Evolutionary conservation across 2,329 filamentous ascomycete species (phyloP).

Genomic region (Verticillium klebahnii): DNA sequence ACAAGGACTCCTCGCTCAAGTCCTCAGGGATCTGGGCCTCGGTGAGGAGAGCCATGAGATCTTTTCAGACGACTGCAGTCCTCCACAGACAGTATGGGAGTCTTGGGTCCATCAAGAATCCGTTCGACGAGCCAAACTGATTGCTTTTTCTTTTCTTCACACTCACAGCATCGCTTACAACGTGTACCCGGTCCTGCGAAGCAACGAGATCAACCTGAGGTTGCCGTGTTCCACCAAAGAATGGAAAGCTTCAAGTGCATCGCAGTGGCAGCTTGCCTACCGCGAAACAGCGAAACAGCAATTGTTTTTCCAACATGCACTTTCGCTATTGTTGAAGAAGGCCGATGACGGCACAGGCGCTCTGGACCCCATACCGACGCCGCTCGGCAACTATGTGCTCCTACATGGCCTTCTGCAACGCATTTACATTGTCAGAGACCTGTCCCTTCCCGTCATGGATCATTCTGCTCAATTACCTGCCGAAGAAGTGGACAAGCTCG

Average conservation of each 20-base stretch:
- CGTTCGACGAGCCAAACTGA: conserved; percentile 26
- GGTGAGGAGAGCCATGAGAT: conserved; percentile 18
- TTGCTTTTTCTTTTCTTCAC: conserved; percentile 32
- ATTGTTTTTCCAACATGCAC: conserved; percentile 29
- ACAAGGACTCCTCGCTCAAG: conserved; percentile 26
- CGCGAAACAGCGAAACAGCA: conserved; percentile 24
- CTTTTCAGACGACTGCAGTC: background rate
- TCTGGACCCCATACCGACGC: conserved; percentile 28
- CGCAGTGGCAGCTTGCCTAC: conserved; percentile 22
- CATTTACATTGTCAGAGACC: conserved; percentile 31
- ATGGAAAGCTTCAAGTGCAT: conserved; percentile 27
- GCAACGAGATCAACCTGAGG: conserved; percentile 28
- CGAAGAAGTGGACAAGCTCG: conserved; percentile 30
- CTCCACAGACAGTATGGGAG: conserved; percentile 18
- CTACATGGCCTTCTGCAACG: conserved; percentile 31
- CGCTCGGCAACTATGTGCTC: conserved; percentile 30
- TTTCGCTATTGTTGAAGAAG: conserved; percentile 25
- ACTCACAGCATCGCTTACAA: conserved; percentile 34
- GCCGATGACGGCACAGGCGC: conserved; percentile 20
- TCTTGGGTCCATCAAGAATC: conserved; percentile 27
- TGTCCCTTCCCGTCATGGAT: conserved; percentile 28
- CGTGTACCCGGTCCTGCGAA: conserved; percentile 28
- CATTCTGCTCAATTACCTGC: conserved; percentile 23
- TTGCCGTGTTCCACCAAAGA: conserved; percentile 29
- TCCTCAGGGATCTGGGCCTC: conserved; percentile 27